Conservation (phyloP, 2,329 filamentous ascomycete species). For the Aspergillus fumigatiaffinis region DNA sequence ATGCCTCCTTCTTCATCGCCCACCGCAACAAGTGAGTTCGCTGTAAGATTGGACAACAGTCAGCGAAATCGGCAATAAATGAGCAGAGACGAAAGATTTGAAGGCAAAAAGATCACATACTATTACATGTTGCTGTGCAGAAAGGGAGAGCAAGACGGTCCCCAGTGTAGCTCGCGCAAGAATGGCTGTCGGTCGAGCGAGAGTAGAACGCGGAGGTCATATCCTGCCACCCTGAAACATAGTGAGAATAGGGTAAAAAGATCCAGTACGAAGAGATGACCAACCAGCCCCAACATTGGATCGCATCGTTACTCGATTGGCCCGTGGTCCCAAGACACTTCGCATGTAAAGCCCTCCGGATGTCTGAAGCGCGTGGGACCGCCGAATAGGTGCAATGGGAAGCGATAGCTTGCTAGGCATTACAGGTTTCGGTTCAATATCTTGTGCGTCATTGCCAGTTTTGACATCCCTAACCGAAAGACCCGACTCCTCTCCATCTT, state of each 20-base stretch:
- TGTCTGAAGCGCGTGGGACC: constrained; percentile 34
- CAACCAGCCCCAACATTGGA: constrained; percentile 36
- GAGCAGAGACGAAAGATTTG: not conserved
- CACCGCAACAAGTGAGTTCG: constrained; percentile 64
- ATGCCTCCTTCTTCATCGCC: constrained; percentile 67
- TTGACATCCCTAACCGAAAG: constrained; percentile 27
- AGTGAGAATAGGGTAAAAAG: constrained; percentile 14
- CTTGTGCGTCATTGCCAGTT: constrained; percentile 10
- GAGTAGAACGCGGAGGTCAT: constrained; percentile 60
- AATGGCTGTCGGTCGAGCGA: constrained; percentile 51
- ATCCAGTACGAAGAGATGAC: constrained; percentile 12
- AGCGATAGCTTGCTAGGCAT: constrained; percentile 18
- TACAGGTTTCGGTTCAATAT: constrained; percentile 14
- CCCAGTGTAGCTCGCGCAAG: constrained; percentile 40
- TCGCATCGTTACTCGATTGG: constrained; percentile 30
- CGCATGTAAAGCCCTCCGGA: constrained; percentile 39
- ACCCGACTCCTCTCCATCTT: constrained; percentile 28
- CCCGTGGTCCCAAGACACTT: constrained; percentile 28
- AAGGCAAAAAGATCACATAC: constrained; percentile 38
- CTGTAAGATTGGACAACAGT: constrained; percentile 33
- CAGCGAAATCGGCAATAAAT: not conserved
- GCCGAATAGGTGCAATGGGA: constrained; percentile 31
- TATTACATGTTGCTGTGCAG: constrained; percentile 63
- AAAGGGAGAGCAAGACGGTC: constrained; percentile 56
- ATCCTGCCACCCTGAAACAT: constrained; percentile 50